Base-by-base conservation (phyloP, 164 flowering plant species). In the Nelumbo lutea region DNA sequence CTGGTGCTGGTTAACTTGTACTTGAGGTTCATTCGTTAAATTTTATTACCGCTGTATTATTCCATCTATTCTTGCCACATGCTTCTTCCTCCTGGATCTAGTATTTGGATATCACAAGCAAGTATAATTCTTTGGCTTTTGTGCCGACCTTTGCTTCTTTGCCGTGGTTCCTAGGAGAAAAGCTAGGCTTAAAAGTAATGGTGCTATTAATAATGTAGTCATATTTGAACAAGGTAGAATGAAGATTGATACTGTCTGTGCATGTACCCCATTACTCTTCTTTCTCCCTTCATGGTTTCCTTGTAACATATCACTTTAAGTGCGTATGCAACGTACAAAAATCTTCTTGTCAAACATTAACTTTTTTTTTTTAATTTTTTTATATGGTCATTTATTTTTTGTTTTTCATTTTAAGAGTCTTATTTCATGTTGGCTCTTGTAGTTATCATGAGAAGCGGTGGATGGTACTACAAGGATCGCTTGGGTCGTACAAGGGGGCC, bases 401-500 rank as follows among this genome's bases (percentile, higher is more conserved):
- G 15, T 3, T 67, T 38, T 46, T 42, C 5, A 27, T 47, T 45
- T 58, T 38, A 27, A 53, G 45, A 42, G 14, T 70, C 63, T 39
- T 11, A 1, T 2, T 61, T 55, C 6, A 46, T 50, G 4, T 27
- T 74, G 51, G 45, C 62, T 74, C 50, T 66, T 57, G 8, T 68
- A 94, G 98, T 94, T 83, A 88, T 87, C 53, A 94, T 94, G 98
- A 86, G 79, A 71, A 88, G 83, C 73, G 86, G 93, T 59, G 91
- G 90, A 1, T 94, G 73, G 74, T 94, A 63, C 78, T 94, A 94
- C 65, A 94, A 94, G 78, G 98, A 94, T 73, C 93, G 98, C 0
- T 70, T 94, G 73, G 98, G 98, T 15, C 92, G 97, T 15, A 85
- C 96, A 10, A 79, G 98, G 60, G 98, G 98, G 57, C 98, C 98